phyloP scores from a whole-genome alignment of 2,329 filamentous ascomycete species.

The Phaeophleospora eucalypticola region DNA sequence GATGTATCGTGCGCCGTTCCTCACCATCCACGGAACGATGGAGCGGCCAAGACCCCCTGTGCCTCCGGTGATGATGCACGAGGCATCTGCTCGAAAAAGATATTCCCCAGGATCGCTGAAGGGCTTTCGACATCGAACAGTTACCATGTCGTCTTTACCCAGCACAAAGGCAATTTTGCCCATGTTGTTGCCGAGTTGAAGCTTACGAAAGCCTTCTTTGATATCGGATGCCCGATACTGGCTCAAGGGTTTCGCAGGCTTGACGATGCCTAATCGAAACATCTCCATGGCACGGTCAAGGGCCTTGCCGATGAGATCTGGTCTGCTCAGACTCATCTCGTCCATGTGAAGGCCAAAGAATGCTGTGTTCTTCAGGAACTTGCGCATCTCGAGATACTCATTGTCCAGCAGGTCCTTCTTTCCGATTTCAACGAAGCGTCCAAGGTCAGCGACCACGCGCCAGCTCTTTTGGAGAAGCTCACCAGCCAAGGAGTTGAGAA shows the following conservation, averaged over 20 bases:
- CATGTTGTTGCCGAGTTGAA: conserved; percentile 1
- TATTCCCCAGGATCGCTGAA: background rate
- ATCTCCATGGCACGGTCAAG: background rate
- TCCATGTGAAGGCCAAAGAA: background rate
- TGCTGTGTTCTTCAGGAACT: conserved; percentile 6
- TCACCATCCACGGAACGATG: conserved; percentile 1
- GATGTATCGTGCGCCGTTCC: conserved; percentile 1
- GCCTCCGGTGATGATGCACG: conserved; percentile 2
- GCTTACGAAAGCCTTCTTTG: conserved; percentile 10
- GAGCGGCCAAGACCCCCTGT: conserved; percentile 3
- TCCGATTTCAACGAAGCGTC: conserved; percentile 26
- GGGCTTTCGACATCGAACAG: background rate
- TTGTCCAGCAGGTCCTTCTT: conserved; percentile 15
- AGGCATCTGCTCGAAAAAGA: too few species aligned
- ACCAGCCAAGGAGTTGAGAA: conserved; percentile 28
- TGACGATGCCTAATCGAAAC: background rate
- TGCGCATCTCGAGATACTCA: conserved; percentile 9
- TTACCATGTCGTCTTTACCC: background rate
- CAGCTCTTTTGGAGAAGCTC: conserved; percentile 24
- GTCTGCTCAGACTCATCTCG: background rate
- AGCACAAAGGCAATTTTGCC: conserved; percentile 6
- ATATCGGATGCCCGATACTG: conserved; percentile 7
- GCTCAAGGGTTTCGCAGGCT: background rate
- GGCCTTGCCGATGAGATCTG: background rate
- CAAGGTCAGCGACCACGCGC: conserved; percentile 25